These are phyloP conservation scores for Irpex sp. DNA, from an alignment of 1,284 basidiomycete species.

Conservation along the genomic window DNA sequence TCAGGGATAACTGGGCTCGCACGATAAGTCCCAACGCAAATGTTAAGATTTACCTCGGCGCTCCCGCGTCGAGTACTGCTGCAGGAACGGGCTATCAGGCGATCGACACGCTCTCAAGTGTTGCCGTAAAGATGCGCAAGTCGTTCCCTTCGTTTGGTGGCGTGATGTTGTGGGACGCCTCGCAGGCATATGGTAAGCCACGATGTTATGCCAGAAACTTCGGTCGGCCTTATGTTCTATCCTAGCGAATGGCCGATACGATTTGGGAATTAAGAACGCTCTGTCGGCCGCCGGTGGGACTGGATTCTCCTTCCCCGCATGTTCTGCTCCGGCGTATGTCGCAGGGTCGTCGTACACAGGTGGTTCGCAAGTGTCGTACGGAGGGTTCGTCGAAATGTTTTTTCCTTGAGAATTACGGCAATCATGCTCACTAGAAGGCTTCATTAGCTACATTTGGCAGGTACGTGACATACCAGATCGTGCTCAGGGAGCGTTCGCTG, in stretches of 20 bases:
- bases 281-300: slow-evolving; percentile 58
- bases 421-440: slow-evolving; percentile 5
- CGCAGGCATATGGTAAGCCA: slow-evolving; percentile 58
- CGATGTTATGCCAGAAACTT: not conserved
- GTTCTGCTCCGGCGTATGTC: slow-evolving; percentile 50
- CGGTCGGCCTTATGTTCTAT: not conserved
- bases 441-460: slow-evolving; percentile 60
- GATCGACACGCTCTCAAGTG: slow-evolving; percentile 43
- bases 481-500: not conserved
- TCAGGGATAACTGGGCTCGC: slow-evolving; percentile 60
- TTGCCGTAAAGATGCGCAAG: slow-evolving; percentile 51
- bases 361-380: slow-evolving; percentile 50
- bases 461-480: slow-evolving; percentile 27
- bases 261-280: slow-evolving; percentile 58
- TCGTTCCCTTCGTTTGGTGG: slow-evolving; percentile 71
- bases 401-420: not conserved
- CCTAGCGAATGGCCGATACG: slow-evolving; percentile 57
- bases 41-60: slow-evolving; percentile 61
- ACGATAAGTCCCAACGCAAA: slow-evolving; percentile 51
- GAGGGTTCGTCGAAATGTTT: slow-evolving; percentile 37
- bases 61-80: slow-evolving; percentile 53
- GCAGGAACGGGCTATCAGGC: slow-evolving; percentile 55
- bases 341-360: slow-evolving; percentile 49
- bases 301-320: slow-evolving; percentile 62
- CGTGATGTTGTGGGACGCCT: slow-evolving; percentile 72